These are phyloP conservation scores for Mycena vulgaris DNA, from an alignment of 768 basidiomycete genomes.

Conservation along the genomic window DNA sequence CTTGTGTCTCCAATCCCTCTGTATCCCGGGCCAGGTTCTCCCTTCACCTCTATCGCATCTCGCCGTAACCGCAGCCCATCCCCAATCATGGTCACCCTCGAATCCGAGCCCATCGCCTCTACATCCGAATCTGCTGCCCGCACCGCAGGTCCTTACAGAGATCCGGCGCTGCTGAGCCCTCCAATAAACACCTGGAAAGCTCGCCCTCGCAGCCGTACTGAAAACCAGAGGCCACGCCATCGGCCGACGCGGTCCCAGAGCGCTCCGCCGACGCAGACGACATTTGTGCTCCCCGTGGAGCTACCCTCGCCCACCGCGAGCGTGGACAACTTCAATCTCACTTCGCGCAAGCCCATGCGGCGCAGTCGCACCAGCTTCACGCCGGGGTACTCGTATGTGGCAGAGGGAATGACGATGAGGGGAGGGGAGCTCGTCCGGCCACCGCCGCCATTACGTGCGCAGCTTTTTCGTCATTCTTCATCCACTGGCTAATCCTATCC, in stretches of 20 bases:
- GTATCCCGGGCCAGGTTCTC: constrained; percentile 50
- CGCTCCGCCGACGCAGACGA: constrained; percentile 51
- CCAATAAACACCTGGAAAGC: constrained; percentile 66
- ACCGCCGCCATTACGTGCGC: constrained; percentile 76
- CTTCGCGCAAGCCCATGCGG: constrained; percentile 38
- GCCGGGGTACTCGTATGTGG: constrained; percentile 32
- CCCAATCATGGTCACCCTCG: constrained; percentile 59
- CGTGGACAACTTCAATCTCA: constrained; percentile 42
- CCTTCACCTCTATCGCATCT: constrained; percentile 37
- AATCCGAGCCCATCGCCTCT: constrained; percentile 40
- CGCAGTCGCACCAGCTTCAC: constrained; percentile 51
- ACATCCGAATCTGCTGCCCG: constrained; percentile 38
- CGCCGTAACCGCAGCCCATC: constrained; percentile 38
- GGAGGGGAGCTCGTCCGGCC: constrained; percentile 70
- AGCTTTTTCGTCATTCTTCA: background rate
- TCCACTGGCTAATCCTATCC: constrained; percentile 13
- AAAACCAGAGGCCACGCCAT: constrained; percentile 48
- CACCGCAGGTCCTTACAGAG: constrained; percentile 41
- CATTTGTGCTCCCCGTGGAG: constrained; percentile 14
- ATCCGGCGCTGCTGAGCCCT: constrained; percentile 61
- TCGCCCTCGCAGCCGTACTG: constrained; percentile 32
- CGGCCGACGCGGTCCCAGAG: constrained; percentile 64
- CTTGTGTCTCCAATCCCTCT: constrained; percentile 65
- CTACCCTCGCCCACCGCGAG: constrained; percentile 39
- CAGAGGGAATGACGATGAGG: constrained; percentile 45